Evolutionary conservation across 805 yeast species (phyloP).

Genomic region (Sugiyamaella smithiae): DNA sequence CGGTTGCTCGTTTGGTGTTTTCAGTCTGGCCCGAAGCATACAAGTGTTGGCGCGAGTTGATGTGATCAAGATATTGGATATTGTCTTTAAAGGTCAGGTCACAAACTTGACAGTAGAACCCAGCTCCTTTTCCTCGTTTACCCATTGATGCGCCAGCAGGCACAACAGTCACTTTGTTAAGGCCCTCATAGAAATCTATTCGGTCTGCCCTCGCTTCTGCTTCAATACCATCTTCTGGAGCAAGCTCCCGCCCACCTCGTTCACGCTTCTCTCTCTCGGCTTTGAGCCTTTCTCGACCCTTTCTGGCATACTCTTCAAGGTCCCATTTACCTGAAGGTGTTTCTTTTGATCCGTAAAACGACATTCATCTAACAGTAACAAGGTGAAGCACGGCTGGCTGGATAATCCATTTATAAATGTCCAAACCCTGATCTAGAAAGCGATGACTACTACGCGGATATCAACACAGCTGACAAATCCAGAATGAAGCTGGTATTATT

Average conservation of each 20-base stretch:
- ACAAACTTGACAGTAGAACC: slow-evolving; percentile 82
- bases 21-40: slow-evolving; percentile 37
- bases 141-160: slow-evolving; percentile 36
- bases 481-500: too few relatives aligned
- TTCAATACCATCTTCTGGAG: slow-evolving; percentile 24
- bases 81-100: slow-evolving; percentile 79
- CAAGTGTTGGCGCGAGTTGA: slow-evolving; percentile 66
- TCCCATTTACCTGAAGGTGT: slow-evolving; percentile 20
- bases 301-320: slow-evolving; percentile 14
- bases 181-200: slow-evolving; percentile 31
- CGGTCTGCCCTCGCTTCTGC: slow-evolving; percentile 28
- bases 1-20: slow-evolving; percentile 41
- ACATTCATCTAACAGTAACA: slow-evolving; percentile 10
- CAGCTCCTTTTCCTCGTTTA: slow-evolving; percentile 60
- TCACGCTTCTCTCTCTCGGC: slow-evolving; percentile 15
- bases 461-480: background rate
- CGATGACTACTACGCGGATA: background rate
- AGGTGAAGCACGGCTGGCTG: background rate
- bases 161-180: slow-evolving; percentile 35
- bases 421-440: background rate
- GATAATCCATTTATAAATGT: background rate
- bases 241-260: slow-evolving; percentile 13
- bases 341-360: slow-evolving; percentile 12
- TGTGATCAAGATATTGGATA: slow-evolving; percentile 76
- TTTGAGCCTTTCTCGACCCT: slow-evolving; percentile 15